Evolutionary conservation across 2,329 filamentous ascomycete genomes (phyloP), one percentile per base, ranked within the genome.

Genomic region (Botrytis byssoidea): DNA sequence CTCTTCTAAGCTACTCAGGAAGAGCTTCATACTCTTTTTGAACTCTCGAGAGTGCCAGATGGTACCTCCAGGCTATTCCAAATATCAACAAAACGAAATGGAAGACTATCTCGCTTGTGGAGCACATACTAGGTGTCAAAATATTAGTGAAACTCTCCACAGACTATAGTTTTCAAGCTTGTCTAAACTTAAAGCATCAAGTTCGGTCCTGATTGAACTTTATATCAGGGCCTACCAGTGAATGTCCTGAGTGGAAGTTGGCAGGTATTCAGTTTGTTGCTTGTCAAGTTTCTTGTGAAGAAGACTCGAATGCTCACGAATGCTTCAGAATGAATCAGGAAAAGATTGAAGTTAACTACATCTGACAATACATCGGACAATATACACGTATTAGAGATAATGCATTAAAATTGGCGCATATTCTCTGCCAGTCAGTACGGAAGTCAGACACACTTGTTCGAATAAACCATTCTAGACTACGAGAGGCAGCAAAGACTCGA

Each of bases 11-110:
- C 35, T 57, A 8, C 18, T 22, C 3, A 14, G 18, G 61, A 14
- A 9, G 42, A n/a, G 22, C 3, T 44, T 32, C 8, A 44, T 32
- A 22, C 18, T 12, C 1, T 2, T 1, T 4, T 44, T n/a, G 20
- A 5, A 66, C 22, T 63, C 37, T 25, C 25, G 22, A 12, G 25
- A n/a, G 35, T n/a, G 3, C 0, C 18, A 29, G 14, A 29, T 37
- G 4, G 10, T 4, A 32, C 22, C 1, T 37, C 8, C 1, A 2
- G 37, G 37, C 8, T 63, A 25, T 18, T 42, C 35, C 3, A 4
- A 2, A 10, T 3, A 42, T n/a, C 22, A 6, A n/a, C 35, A 18
- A 5, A 0, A 20, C 1, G 8, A 10, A 16, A 40, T n/a, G 2
- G 10, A 42, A 35, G 25, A 42, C 59, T 18, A n/a, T 22, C 37